Evolutionary conservation across 305 asterid species (phyloP).

Genomic region (Fraxinus angustifolia): DNA sequence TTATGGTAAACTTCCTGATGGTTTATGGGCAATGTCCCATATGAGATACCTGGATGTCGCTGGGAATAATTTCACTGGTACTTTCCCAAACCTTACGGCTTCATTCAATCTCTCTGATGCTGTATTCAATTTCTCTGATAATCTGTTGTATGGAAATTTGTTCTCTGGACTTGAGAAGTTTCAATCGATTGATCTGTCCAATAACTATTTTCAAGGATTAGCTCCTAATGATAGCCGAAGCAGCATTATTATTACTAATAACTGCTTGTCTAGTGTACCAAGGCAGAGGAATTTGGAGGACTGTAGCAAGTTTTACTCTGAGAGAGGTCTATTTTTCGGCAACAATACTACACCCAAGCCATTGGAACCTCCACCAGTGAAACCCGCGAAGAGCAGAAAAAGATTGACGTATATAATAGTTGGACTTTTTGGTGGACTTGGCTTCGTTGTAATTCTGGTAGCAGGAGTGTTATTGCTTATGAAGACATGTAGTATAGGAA

Average conservation of each 20-base stretch:
- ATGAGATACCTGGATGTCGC: conserved; percentile 51
- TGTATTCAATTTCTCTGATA: conserved; percentile 55
- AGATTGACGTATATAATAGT: conserved; percentile 38
- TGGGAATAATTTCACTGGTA: conserved; percentile 55
- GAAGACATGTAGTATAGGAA: conserved; percentile 26
- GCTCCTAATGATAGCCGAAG: conserved; percentile 23
- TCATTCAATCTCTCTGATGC: conserved; percentile 24
- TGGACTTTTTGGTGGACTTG: conserved; percentile 65
- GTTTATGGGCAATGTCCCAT: conserved; percentile 31
- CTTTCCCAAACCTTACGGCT: conserved; percentile 25
- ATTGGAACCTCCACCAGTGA: conserved; percentile 5
- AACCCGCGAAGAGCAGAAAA: neutral
- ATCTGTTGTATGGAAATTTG: conserved; percentile 59
- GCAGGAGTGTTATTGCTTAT: conserved; percentile 25
- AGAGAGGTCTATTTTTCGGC: conserved; percentile 21
- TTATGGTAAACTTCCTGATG: conserved; percentile 34
- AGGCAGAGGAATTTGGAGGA: conserved; percentile 38
- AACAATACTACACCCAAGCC: conserved; percentile 2
- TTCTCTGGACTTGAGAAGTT: conserved; percentile 21
- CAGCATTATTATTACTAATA: conserved; percentile 22
- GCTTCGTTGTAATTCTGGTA: conserved; percentile 36
- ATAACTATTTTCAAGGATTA: conserved; percentile 54
- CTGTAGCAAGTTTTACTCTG: conserved; percentile 46
- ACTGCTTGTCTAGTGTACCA: conserved; percentile 37
- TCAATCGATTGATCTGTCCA: conserved; percentile 42